A percentile compares a stretch with the other conserved stretches of the same genome.
These are phyloP conservation scores for Butyriboletus loyo DNA, from an alignment of 768 basidiomycete species.

Conservation along the genomic window DNA sequence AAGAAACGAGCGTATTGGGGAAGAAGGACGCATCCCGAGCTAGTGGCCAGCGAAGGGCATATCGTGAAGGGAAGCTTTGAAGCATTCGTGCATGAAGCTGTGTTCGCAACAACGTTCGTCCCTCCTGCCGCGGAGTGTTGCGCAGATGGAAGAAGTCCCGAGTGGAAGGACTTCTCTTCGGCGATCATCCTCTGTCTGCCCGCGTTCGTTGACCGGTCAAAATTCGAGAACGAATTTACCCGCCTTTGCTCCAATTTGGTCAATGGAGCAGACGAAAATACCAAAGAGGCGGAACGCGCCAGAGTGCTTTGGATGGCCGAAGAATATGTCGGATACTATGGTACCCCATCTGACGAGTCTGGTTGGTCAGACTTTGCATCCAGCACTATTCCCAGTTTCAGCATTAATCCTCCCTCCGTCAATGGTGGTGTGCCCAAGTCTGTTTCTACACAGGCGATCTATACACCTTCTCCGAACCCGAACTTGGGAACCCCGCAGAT, in stretches of 20 bases:
- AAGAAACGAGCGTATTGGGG: slow-evolving; percentile 79
- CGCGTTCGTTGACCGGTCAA: slow-evolving; percentile 45
- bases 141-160: slow-evolving; percentile 24
- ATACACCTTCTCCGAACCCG: slow-evolving; percentile 46
- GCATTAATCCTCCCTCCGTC: slow-evolving; percentile 20
- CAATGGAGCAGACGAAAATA: slow-evolving; percentile 46
- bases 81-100: slow-evolving; percentile 76
- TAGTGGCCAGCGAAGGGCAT: slow-evolving; percentile 40
- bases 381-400: slow-evolving; percentile 46
- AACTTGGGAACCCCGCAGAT: slow-evolving; percentile 26
- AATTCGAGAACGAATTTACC: slow-evolving; percentile 69
- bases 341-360: slow-evolving; percentile 44
- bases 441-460: slow-evolving; percentile 53
- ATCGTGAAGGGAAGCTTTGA: slow-evolving; percentile 72
- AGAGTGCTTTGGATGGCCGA: slow-evolving; percentile 64
- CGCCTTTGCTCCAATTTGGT: slow-evolving; percentile 66
- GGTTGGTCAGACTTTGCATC: slow-evolving; percentile 60
- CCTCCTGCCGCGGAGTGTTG: slow-evolving; percentile 15
- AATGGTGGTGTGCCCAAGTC: slow-evolving; percentile 40
- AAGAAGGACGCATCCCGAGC: slow-evolving; percentile 66
- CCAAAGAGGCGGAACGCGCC: slow-evolving; percentile 35
- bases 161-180: slow-evolving; percentile 65
- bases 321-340: slow-evolving; percentile 62
- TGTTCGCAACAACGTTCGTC: slow-evolving; percentile 71
- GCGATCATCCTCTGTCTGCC: slow-evolving; percentile 63